Conservation (phyloP, 225 moss, liverwort and hornwort species). For the Sphagnum contortum region DNA sequence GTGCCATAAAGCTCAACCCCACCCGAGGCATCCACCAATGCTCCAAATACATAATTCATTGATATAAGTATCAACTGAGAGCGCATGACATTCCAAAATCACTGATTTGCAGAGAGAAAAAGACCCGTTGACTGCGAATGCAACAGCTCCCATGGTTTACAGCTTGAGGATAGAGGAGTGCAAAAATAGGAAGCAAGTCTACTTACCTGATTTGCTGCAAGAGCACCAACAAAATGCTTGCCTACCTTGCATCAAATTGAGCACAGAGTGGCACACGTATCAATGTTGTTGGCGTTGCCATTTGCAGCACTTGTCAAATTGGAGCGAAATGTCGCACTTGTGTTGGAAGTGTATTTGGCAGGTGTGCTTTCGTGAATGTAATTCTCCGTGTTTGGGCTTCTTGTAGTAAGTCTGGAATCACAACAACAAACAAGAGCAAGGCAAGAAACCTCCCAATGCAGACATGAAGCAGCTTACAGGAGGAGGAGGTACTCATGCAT, state of each 20-base stretch:
- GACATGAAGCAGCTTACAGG: too few relatives aligned
- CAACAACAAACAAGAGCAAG: too few relatives aligned
- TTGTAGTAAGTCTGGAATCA: constrained; percentile 1
- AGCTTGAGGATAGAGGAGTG: background rate
- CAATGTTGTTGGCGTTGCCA: constrained; percentile 29
- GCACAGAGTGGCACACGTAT: constrained; percentile 61
- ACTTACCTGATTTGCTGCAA: too few relatives aligned
- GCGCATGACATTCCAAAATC: too few relatives aligned
- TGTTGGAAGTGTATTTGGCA: constrained; percentile 22
- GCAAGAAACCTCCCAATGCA: too few relatives aligned
- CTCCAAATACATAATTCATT: too few relatives aligned
- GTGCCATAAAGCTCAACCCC: too few relatives aligned
- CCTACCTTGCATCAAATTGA: constrained; percentile 61
- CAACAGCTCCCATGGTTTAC: background rate
- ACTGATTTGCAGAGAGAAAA: background rate
- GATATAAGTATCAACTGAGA: background rate
- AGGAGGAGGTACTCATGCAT: too few relatives aligned
- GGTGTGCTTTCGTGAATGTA: constrained; percentile 39
- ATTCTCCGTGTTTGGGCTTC: constrained; percentile 18
- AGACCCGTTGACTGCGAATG: background rate
- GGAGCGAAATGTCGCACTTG: constrained; percentile 48
- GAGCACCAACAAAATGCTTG: too few relatives aligned
- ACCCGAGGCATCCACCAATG: too few relatives aligned
- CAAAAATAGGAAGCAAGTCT: background rate
- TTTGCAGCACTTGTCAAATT: constrained; percentile 4